phyloP scores from a whole-genome alignment of 768 basidiomycete species.

The Suillus luteus region DNA sequence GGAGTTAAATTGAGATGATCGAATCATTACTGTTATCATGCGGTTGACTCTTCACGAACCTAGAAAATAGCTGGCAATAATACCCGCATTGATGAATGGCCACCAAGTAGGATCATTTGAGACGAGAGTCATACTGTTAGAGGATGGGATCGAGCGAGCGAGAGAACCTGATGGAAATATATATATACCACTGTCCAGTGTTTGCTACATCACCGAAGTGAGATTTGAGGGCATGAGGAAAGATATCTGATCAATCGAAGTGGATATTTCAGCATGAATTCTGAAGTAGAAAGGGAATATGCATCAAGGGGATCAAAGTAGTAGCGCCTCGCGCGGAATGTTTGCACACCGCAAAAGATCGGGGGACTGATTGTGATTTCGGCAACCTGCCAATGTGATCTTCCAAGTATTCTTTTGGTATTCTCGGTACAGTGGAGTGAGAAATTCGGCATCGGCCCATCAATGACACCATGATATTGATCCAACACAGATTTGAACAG shows the following conservation, averaged over 20 bases:
- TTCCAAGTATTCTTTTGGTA: background rate
- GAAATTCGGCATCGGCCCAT: background rate
- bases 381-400: background rate
- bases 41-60: background rate
- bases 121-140: background rate
- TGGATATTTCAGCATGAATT: background rate
- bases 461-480: background rate
- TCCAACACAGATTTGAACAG: background rate
- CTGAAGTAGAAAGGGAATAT: background rate
- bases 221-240: no score
- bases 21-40: background rate
- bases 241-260: background rate
- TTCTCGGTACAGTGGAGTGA: no score
- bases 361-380: background rate
- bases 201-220: background rate
- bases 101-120: background rate
- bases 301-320: background rate
- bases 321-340: background rate
- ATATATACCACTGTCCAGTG: background rate
- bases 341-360: background rate
- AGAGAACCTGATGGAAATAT: background rate
- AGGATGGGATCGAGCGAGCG: background rate
- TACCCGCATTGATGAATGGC: background rate
- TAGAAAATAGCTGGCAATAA: background rate
- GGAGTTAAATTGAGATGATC: background rate